Base-by-base conservation (phyloP, 495 filamentous ascomycete genomes). In the Penicillium samsonianum region DNA sequence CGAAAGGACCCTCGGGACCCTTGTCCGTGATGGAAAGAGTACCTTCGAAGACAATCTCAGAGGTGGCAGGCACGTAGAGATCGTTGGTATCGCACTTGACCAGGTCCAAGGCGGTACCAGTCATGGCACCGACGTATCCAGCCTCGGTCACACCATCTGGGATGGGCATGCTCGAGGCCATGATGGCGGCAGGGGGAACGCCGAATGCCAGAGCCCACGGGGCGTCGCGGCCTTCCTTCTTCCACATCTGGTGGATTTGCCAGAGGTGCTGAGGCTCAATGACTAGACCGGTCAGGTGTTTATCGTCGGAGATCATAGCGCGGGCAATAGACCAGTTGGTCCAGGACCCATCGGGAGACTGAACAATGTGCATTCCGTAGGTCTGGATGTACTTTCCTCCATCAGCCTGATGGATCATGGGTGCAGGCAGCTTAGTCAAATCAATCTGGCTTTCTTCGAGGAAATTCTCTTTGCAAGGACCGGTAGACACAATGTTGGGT, bases 321-420 rank as follows among this genome's bases (percentile, higher is more conserved):
- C 75, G 70, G 2, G 68, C 64, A 57, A 78, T 78, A 0, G 75
- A 74, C 74, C 75, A 78, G 50, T 78, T 78, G 1, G 65, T 70
- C 75, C 75, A 78, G 16, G 50, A 56, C 12, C 65, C 67, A 54
- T 73, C 73, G 9, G 74, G 73, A 2, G 65, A 64, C 33, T 74
- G 14, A 66, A 77, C 61, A 19, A 76, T 56, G 48, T 77, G 65
- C 64, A 78, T 70, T 2, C 74, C 74, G 74, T 69, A 71, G 0
- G 74, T 78, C 14, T 71, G 69, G 20, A 78, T 65, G 38, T 73
- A 78, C 45, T 75, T 75, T 28, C 75, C 75, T 1, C 73, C 73
- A 42, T 52, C 17, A 67, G 38, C 40, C 46, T 72, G 53, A 53
- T 50, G 48, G 8, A 50, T 50, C 17, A 25, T 4, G 0, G 75